Evolutionary conservation across 768 basidiomycete genomes (phyloP).

Genomic region (Leccinum longicurvipes): DNA sequence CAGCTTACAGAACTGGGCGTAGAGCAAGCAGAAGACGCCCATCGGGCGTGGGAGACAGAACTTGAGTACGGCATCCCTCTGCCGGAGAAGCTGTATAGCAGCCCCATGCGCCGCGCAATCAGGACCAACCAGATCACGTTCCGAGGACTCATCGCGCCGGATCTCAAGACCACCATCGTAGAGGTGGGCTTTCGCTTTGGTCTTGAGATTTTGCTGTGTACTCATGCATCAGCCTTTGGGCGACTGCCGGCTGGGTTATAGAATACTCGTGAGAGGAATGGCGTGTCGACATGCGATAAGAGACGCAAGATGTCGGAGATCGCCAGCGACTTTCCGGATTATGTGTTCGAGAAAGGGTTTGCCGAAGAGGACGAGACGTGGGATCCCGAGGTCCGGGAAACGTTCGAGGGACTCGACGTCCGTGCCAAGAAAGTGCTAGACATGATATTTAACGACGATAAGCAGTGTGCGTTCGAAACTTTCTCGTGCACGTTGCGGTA

Average conservation of each 20-base stretch:
- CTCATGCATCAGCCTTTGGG: neutral
- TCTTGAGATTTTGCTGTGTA: neutral
- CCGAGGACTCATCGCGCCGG: slow-evolving; percentile 34
- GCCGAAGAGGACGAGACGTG: slow-evolving; percentile 64
- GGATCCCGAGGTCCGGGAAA: slow-evolving; percentile 54
- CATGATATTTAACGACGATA: slow-evolving; percentile 45
- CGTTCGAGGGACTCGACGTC: slow-evolving; percentile 31
- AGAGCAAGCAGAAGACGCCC: slow-evolving; percentile 49
- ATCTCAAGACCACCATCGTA: slow-evolving; percentile 41
- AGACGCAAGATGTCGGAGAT: slow-evolving; percentile 52
- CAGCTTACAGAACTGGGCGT: slow-evolving; percentile 56
- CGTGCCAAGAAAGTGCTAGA: slow-evolving; percentile 43
- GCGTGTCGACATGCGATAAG: slow-evolving; percentile 70
- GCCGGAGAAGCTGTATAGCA: slow-evolving; percentile 57
- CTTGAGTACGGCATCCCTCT: slow-evolving; percentile 39
- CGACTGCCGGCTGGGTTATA: slow-evolving; percentile 19
- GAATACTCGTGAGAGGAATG: slow-evolving; percentile 66
- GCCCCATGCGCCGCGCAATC: slow-evolving; percentile 61
- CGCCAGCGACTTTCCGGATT: slow-evolving; percentile 42
- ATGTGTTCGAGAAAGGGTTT: slow-evolving; percentile 54
- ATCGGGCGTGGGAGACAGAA: slow-evolving; percentile 48
- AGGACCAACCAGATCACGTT: slow-evolving; percentile 57
- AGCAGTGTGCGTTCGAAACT: slow-evolving; percentile 44
- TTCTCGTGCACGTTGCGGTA: neutral
- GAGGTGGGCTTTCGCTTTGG: slow-evolving; percentile 43